phyloP scores from a whole-genome alignment of 2,329 filamentous ascomycete genomes.

The Nemania sp. region DNA sequence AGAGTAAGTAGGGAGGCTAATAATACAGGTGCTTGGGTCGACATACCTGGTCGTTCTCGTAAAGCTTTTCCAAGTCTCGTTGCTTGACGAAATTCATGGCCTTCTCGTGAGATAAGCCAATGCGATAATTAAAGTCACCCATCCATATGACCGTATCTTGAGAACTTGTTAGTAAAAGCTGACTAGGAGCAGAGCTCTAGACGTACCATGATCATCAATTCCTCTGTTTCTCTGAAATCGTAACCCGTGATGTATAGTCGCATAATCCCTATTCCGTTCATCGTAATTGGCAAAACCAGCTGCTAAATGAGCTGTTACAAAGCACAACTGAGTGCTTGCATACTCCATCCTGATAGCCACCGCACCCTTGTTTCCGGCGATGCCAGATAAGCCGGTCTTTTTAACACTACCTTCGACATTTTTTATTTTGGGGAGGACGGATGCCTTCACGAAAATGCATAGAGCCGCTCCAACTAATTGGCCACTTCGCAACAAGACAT shows the following conservation, averaged over 20 bases:
- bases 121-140: slow-evolving; percentile 97
- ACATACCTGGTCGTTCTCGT: slow-evolving; percentile 84
- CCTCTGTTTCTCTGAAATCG: slow-evolving; percentile 88
- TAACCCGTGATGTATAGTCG: slow-evolving; percentile 82
- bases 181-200: neutral
- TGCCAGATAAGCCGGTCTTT: slow-evolving; percentile 91
- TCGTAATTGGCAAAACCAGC: slow-evolving; percentile 97
- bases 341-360: slow-evolving; percentile 96
- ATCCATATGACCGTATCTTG: slow-evolving; percentile 83
- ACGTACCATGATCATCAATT: slow-evolving; percentile 83
- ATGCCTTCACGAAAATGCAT: slow-evolving; percentile 85
- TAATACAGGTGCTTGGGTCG: neutral
- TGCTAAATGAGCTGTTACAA: slow-evolving; percentile 94
- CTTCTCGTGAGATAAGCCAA: slow-evolving; percentile 78
- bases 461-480: slow-evolving; percentile 93
- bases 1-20: slow-evolving; percentile 20
- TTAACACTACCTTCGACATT: slow-evolving; percentile 97
- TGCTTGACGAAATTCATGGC: slow-evolving; percentile 74
- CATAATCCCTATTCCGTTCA: slow-evolving; percentile 90
- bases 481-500: slow-evolving; percentile 86
- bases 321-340: slow-evolving; percentile 88
- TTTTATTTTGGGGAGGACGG: slow-evolving; percentile 79
- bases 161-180: slow-evolving; percentile 21
- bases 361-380: slow-evolving; percentile 97
- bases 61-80: slow-evolving; percentile 74